Base-by-base conservation (phyloP, 140 eudicot genomes). In the Stevia rebaudiana region DNA sequence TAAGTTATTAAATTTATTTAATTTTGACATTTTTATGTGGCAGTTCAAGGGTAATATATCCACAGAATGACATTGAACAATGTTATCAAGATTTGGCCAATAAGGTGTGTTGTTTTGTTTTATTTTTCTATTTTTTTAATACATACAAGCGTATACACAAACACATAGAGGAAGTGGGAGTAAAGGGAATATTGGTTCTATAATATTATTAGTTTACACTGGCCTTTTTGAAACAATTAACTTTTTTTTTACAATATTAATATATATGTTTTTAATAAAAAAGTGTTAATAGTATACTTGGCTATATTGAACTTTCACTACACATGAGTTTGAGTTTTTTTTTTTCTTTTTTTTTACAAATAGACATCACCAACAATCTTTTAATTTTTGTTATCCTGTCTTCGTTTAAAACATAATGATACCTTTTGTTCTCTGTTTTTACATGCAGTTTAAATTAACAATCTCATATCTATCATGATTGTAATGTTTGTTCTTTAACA, bases 31-130 rank as follows among this genome's bases (percentile, higher is more conserved):
- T 54, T 12, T 59, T 74, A 3, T 74, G 9, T 71, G 53, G 73
- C 94, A 90, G 97, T 72, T 90, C 97, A 35, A 80, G 91, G 82
- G 82, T 85, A 69, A 78, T 76, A 17, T 90, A 80, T 77, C 97
- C 97, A 44, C 11, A 43, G 53, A 90, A 90, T 87, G 90, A 80
- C 76, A 71, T 81, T 64, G 79, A 86, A 50, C 64, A 90, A 71
- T 72, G 78, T 71, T 90, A 84, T 73, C 95, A 76, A 69, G 88
- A 84, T 61, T 56, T 90, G 70, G 94, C 97, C 25, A 54, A 75
- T 58, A 87, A 90, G 97, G 97, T 87, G 58, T 52, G 50, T 22
- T 61, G 21, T 74, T 51, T 66, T 11, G 21, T 63, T 42, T 53
- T 31, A 19, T 12, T 28, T 3, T 42, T 18, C 33, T 28, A 2